A percentile compares a stretch with the other conserved stretches of the same genome.
phyloP scores from a whole-genome alignment of 345 rosid genomes.

The sweet orange (Citrus sinensis) region DNA sequence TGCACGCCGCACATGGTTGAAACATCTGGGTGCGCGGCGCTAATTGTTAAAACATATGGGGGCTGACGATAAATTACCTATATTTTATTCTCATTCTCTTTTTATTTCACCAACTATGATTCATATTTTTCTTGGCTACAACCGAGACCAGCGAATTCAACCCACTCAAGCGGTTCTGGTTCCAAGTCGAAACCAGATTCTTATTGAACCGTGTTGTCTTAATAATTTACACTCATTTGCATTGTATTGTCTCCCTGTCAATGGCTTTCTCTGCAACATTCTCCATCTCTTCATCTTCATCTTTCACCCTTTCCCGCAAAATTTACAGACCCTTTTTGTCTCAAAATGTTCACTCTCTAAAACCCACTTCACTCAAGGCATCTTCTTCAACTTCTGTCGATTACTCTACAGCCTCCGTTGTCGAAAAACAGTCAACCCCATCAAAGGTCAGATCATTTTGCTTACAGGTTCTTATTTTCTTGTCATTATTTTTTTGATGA shows the following conservation, averaged over 20 bases:
- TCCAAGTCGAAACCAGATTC: neutral
- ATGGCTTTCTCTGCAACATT: conserved; percentile 48
- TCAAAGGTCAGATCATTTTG: conserved; percentile 41
- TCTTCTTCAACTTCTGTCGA: conserved; percentile 47
- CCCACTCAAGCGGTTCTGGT: neutral
- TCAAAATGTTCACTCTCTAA: conserved; percentile 19
- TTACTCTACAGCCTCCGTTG: conserved; percentile 34
- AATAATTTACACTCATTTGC: neutral
- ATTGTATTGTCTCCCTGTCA: neutral
- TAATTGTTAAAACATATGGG: too few species aligned
- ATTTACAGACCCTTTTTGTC: conserved; percentile 25
- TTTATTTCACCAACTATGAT: too few species aligned
- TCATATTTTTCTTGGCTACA: too few species aligned
- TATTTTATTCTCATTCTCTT: too few species aligned
- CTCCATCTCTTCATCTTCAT: conserved; percentile 34
- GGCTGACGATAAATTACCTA: neutral
- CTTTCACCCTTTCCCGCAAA: conserved; percentile 37
- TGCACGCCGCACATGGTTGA: too few species aligned
- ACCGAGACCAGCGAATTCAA: neutral
- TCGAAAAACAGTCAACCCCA: conserved; percentile 35
- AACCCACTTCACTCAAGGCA: conserved; percentile 56
- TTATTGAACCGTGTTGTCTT: neutral
- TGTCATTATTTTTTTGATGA: neutral
- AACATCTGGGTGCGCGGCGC: too few species aligned
- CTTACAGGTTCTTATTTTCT: neutral